These are phyloP conservation scores for Ceratocystiopsis sp. DNA, from an alignment of 2,329 filamentous ascomycete genomes.

Conservation along the genomic window DNA sequence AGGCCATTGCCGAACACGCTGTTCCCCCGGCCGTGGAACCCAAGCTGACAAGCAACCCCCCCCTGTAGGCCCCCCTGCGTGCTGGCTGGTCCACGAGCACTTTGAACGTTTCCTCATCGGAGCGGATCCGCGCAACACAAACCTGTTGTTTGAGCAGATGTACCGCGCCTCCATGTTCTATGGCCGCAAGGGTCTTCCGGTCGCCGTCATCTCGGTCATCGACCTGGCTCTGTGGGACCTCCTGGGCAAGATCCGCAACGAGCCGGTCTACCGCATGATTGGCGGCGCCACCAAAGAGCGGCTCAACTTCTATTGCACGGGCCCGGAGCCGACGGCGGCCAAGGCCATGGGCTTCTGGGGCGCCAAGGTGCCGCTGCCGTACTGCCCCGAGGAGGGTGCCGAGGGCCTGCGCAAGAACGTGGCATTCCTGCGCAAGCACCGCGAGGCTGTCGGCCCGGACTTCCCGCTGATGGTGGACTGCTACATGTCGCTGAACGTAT, in stretches of 20 bases:
- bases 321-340: conserved; percentile 64
- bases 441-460: conserved; percentile 70
- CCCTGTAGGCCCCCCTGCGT: conserved; percentile 52
- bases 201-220: conserved; percentile 86
- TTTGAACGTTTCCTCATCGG: conserved; percentile 85
- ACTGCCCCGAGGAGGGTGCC: conserved; percentile 74
- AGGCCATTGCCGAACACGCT: no score
- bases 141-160: conserved; percentile 90
- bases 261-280: conserved; percentile 89
- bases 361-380: conserved; percentile 78
- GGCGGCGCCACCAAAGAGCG: conserved; percentile 74
- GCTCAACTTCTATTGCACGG: conserved; percentile 88
- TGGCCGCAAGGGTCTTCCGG: conserved; percentile 76
- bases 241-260: conserved; percentile 74
- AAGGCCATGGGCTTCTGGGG: conserved; percentile 81
- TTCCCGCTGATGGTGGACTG: conserved; percentile 93
- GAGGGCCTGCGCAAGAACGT: conserved; percentile 76
- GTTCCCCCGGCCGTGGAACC: no score
- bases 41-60: no score
- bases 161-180: conserved; percentile 95
- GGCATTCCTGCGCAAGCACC: conserved; percentile 71
- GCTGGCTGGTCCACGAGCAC: conserved; percentile 86
- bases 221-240: conserved; percentile 89
- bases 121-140: conserved; percentile 78
- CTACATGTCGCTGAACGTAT: conserved; percentile 89